Evolutionary conservation across 2,329 filamentous ascomycete species (phyloP).

Genomic region (Colletotrichum horii): DNA sequence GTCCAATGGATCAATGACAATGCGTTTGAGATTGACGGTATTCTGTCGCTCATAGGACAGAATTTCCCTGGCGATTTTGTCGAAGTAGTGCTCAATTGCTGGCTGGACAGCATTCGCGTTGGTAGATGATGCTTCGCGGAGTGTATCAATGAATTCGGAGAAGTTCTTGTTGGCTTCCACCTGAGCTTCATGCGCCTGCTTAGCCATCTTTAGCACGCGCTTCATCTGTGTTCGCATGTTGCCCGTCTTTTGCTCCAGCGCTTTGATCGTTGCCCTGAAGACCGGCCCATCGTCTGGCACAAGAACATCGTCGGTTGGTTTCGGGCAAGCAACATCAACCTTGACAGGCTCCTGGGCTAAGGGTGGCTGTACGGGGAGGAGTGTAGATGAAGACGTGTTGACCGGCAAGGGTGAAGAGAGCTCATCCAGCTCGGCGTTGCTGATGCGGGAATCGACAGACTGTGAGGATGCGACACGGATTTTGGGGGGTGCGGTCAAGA

Average conservation of each 20-base stretch:
- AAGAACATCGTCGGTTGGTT: slow-evolving; percentile 84
- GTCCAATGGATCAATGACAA: slow-evolving; percentile 92
- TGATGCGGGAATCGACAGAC: slow-evolving; percentile 83
- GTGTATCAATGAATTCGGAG: slow-evolving; percentile 79
- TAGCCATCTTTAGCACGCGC: slow-evolving; percentile 92
- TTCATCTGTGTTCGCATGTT: slow-evolving; percentile 96
- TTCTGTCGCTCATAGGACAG: slow-evolving; percentile 86
- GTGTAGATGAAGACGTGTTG: slow-evolving; percentile 25
- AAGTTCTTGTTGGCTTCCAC: slow-evolving; percentile 86
- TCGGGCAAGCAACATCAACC: slow-evolving; percentile 85
- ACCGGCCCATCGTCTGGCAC: slow-evolving; percentile 91
- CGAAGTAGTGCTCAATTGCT: slow-evolving; percentile 96
- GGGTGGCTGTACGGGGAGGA: slow-evolving; percentile 20
- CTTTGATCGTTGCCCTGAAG: slow-evolving; percentile 96
- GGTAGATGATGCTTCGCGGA: slow-evolving; percentile 86
- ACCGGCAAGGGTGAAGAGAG: slow-evolving; percentile 56
- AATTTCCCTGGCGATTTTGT: slow-evolving; percentile 94
- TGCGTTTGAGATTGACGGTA: slow-evolving; percentile 81
- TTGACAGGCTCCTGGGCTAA: slow-evolving; percentile 64
- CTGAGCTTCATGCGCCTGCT: slow-evolving; percentile 83
- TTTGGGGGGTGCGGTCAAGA: slow-evolving; percentile 75
- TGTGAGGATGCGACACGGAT: slow-evolving; percentile 86
- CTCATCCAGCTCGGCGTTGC: slow-evolving; percentile 71
- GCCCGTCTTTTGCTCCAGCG: slow-evolving; percentile 93
- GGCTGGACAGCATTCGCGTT: slow-evolving; percentile 98